Conservation (phyloP, 106 monocot species). For the Dendrobium catenatum region DNA sequence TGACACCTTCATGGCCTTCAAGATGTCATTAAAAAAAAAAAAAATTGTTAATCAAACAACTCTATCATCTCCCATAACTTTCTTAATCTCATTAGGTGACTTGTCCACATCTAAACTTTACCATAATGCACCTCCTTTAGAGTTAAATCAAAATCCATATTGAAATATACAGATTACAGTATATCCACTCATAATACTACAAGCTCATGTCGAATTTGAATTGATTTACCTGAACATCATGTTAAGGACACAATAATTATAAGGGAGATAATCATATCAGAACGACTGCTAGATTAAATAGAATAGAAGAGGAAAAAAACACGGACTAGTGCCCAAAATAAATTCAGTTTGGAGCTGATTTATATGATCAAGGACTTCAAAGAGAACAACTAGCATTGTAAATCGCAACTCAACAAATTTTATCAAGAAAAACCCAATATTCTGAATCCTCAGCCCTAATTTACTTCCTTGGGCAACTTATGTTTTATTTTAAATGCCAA, state of each 20-base stretch:
- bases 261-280: not conserved
- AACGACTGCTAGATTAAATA: not conserved
- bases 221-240: not conserved
- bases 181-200: not conserved
- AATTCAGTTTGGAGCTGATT: not conserved
- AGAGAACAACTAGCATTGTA: not conserved
- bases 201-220: not conserved
- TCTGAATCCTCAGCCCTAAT: not conserved
- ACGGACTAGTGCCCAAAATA: not conserved
- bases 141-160: not conserved
- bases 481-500: not conserved
- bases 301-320: not conserved
- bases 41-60: not conserved
- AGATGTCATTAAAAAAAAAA: not conserved
- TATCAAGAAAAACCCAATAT: not conserved
- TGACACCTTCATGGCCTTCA: not conserved
- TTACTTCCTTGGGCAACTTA: not conserved
- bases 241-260: not conserved
- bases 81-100: not conserved
- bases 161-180: not conserved
- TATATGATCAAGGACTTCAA: not conserved
- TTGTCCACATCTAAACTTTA: not conserved
- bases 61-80: not conserved
- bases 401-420: not conserved
- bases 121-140: not conserved